Base-by-base conservation (phyloP, 2,329 filamentous ascomycete species). In the Fusarium sp. region DNA sequence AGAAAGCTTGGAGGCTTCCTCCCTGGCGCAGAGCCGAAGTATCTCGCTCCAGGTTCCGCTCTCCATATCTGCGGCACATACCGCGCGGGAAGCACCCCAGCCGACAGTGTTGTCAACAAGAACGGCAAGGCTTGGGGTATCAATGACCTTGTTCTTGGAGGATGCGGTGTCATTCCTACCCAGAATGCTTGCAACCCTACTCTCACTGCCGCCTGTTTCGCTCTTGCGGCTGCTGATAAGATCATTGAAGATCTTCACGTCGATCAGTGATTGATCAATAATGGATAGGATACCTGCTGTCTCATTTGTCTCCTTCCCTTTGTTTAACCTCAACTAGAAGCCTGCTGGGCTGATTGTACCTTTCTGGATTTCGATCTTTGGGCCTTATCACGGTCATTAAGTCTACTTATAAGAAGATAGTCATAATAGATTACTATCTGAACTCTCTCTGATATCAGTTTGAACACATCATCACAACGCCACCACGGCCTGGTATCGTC, bases 11-110 rank as follows among this genome's bases (percentile, higher is more conserved):
- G 63, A 0, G 63, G 63, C 0, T 66, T 66, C 13, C 48, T 66
- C 0, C 63, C 63, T 11, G 48, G 58, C 3, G 63, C 59, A 0
- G 63, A 66, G 41, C 63, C 48, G 0, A 66, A 66, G 47, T 66
- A 64, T 10, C 48, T 66, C 7, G 47, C 63, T n/a, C 63, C 63
- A 1, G 41, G 59, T 0, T 66, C 59, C 0, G 59, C 63, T 1
- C 63, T 64, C 5, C 63, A 64, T 50, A 65, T 65, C 22, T 65
- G 47, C 18, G 58, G 58, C 26, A 65, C 62, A 6, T 65, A 65
- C 13, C 62, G 62, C 12, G 58, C 58, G 1, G 62, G 57, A 4
- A 26, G 22, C 13, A 45, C 38, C 0, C 0, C 38, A 8, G 45
- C 39, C 8, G 57, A 65, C 1, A 65, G 62, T 8, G 57, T 65